These are phyloP conservation scores for Scorias spongiosa DNA, from an alignment of 2,329 filamentous ascomycete genomes.

Conservation along the genomic window DNA sequence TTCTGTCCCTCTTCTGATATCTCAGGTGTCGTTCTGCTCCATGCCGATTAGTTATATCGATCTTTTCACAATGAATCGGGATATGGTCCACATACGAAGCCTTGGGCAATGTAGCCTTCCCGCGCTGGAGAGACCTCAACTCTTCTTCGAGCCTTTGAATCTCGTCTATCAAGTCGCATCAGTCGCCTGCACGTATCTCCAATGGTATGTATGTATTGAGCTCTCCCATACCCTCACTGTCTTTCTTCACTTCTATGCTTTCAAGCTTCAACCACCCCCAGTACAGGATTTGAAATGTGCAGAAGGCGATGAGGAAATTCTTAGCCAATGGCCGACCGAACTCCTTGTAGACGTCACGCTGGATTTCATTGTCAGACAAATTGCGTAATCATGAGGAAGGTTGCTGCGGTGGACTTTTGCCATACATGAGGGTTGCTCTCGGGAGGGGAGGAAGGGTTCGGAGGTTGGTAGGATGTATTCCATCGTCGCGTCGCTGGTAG, in stretches of 20 bases:
- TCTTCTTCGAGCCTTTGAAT: background rate
- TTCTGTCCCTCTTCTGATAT: no score
- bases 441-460: slow-evolving; percentile 5
- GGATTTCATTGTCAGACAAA: background rate
- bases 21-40: no score
- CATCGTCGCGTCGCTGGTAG: background rate
- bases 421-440: slow-evolving; percentile 12
- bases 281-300: slow-evolving; percentile 66
- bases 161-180: background rate
- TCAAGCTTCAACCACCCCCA: slow-evolving; percentile 63
- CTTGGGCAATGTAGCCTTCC: background rate
- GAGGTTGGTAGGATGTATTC: slow-evolving; percentile 10
- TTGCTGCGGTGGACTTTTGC: background rate
- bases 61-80: no score
- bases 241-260: slow-evolving; percentile 48
- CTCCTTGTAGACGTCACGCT: slow-evolving; percentile 58
- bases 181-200: background rate
- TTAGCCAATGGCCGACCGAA: slow-evolving; percentile 62
- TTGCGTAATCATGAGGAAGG: background rate
- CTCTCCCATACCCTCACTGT: slow-evolving; percentile 36
- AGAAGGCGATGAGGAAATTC: slow-evolving; percentile 57
- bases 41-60: no score
- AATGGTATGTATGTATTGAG: background rate
- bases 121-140: background rate
- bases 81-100: no score